phyloP scores from a whole-genome alignment of 2,329 filamentous ascomycete genomes.

The Magnaporthiopsis incrustans region DNA sequence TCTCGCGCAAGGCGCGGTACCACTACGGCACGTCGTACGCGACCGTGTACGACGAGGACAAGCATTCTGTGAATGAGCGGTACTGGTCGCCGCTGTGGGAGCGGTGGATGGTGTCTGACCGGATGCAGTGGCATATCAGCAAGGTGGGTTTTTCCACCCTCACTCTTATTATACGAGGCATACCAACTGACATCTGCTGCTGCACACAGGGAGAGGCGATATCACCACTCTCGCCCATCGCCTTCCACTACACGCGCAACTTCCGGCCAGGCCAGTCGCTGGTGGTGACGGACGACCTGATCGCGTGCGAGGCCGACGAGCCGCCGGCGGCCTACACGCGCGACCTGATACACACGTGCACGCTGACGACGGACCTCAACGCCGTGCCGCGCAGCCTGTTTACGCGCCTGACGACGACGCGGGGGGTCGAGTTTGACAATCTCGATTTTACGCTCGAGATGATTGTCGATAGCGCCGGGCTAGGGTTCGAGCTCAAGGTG shows the following conservation, averaged over 20 bases:
- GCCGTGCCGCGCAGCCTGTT: constrained; percentile 68
- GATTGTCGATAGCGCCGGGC: constrained; percentile 68
- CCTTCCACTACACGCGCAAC: constrained; percentile 80
- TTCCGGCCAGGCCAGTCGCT: constrained; percentile 72
- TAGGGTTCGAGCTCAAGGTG: constrained; percentile 72
- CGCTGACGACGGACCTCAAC: constrained; percentile 69
- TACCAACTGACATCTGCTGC: not conserved
- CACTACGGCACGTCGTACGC: constrained; percentile 77
- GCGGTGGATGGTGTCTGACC: constrained; percentile 73
- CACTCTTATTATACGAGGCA: constrained; percentile 1
- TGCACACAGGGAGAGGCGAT: constrained; percentile 57
- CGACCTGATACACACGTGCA: constrained; percentile 66
- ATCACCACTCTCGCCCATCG: constrained; percentile 65
- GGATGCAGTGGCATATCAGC: constrained; percentile 81
- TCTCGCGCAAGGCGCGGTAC: constrained; percentile 65
- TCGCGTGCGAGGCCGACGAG: constrained; percentile 63
- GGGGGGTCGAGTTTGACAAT: constrained; percentile 75
- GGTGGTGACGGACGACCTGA: constrained; percentile 71
- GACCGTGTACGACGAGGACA: constrained; percentile 69
- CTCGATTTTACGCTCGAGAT: constrained; percentile 77
- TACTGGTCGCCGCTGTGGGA: constrained; percentile 79
- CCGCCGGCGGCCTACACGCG: constrained; percentile 53
- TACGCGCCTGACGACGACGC: constrained; percentile 67
- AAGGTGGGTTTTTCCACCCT: constrained; percentile 42
- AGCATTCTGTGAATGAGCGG: constrained; percentile 63